Evolutionary conservation across 2,329 filamentous ascomycete species (phyloP), one percentile per base, ranked within the genome.

Genomic region (Fusarium coicis): DNA sequence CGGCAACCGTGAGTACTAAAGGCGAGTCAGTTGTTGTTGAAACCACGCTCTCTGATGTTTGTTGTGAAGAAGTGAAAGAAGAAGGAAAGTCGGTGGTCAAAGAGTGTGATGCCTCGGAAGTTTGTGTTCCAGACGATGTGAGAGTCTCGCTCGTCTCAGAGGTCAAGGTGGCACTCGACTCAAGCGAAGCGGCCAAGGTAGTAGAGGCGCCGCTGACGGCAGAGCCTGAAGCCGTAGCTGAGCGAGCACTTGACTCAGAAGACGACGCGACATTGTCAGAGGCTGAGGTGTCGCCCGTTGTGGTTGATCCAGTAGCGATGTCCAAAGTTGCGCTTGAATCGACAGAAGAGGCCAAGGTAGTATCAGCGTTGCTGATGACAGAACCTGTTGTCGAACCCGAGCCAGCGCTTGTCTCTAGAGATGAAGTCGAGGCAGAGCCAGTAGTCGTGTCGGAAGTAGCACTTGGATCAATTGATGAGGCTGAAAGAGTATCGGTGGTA

Each of bases 1-100:
- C 65, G 21, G 84, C 84, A 55, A 87, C 85, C 3, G 84, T 85
- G 37, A 86, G 80, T 14, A 79, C 80, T 77, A 67, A 14, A 68
- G 42, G 50, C 36, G 60, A 58, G 67, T 77, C 66, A 71, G 74
- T 66, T 6, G 74, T 64, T 65, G 74, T 68, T 56, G 65, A 28
- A 32, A 37, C 23, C 30, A 62, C 52, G 55, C 55, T 59, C 23
- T 67, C 66, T 21, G 57, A 73, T 34, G 70, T 67, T 56, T 42
- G 52, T 44, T 68, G 65, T 60, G 58, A 62, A 64, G 66, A 67
- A 44, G 57, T 36, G 63, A 58, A 67, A 32, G 70, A 63, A 40
- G 66, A 70, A 60, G 53, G 52, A n/a, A 58, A 32, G 32, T 72
- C 52, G 3, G 63, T 67, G 34, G 68, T 63, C 2, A 58, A 55